These are phyloP conservation scores for Nasturtium officinale DNA, from an alignment of 345 rosid species.

Conservation along the genomic window DNA sequence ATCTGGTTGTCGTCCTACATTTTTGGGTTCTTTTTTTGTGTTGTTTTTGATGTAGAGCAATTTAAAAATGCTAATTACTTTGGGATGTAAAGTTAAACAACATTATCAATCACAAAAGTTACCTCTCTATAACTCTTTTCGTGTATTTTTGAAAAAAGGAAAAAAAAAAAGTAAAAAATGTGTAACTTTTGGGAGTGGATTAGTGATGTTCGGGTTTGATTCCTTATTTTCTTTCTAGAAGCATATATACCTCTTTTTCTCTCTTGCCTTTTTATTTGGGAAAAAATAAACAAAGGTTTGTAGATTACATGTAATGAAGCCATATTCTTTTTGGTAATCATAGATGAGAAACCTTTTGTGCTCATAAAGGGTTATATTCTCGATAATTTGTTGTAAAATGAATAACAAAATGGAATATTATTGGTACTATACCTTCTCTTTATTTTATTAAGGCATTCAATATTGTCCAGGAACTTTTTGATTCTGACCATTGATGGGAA, in stretches of 20 bases:
- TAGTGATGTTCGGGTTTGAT: constrained; percentile 24
- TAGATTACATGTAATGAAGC: constrained; percentile 16
- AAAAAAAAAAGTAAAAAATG: not conserved
- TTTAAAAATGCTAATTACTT: not conserved
- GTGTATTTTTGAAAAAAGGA: not conserved
- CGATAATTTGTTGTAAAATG: constrained; percentile 39
- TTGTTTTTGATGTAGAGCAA: not conserved
- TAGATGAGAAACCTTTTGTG: constrained; percentile 41
- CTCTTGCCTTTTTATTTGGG: not conserved
- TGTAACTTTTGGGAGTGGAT: constrained; percentile 21
- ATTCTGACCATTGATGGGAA: constrained; percentile 29
- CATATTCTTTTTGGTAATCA: constrained; percentile 43
- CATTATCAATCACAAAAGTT: not conserved
- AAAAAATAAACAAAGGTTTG: constrained; percentile 17
- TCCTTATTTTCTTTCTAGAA: constrained; percentile 43
- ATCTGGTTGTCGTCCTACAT: not conserved
- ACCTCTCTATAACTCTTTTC: not conserved
- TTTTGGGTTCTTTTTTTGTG: not conserved
- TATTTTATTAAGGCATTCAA: constrained; percentile 27
- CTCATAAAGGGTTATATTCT: constrained; percentile 45
- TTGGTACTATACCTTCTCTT: constrained; percentile 40
- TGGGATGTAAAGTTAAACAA: not conserved
- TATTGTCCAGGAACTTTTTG: constrained; percentile 21
- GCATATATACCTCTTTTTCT: constrained; percentile 26
- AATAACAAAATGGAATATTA: constrained; percentile 39